phyloP scores from a whole-genome alignment of 371 early-diverging fungal genomes.

The Rhizopus sp. region DNA sequence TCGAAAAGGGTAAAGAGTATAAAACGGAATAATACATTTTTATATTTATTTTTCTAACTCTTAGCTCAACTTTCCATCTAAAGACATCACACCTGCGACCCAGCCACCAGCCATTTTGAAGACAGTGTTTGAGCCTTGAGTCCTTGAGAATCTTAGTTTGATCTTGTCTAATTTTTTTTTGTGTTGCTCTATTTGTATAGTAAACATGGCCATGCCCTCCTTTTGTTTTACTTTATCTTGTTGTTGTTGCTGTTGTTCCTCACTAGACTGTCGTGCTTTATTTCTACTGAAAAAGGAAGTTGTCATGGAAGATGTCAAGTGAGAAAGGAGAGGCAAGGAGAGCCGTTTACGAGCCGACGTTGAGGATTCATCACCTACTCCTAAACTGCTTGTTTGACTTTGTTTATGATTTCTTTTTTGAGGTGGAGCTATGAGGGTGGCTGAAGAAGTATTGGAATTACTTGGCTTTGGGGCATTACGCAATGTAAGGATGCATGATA shows the following conservation, averaged over 20 bases:
- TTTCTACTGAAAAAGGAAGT: slow-evolving; percentile 43
- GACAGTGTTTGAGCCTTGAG: slow-evolving; percentile 40
- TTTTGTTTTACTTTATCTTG: slow-evolving; percentile 23
- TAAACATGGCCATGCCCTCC: slow-evolving; percentile 39
- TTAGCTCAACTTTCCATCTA: slow-evolving; percentile 26
- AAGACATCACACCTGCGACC: slow-evolving; percentile 41
- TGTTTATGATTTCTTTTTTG: slow-evolving; percentile 8
- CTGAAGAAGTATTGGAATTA: background rate
- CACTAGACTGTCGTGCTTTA: slow-evolving; percentile 31
- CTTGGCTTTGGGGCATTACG: slow-evolving; percentile 26
- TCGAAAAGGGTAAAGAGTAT: too few species aligned
- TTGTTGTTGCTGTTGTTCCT: slow-evolving; percentile 20
- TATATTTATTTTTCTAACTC: too few species aligned
- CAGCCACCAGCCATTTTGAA: slow-evolving; percentile 52
- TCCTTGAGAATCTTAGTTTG: slow-evolving; percentile 40
- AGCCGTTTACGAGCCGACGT: slow-evolving; percentile 21
- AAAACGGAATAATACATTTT: too few species aligned
- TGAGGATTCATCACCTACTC: slow-evolving; percentile 5
- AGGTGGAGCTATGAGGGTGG: background rate
- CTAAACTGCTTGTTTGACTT: slow-evolving; percentile 23
- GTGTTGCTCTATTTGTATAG: slow-evolving; percentile 31
- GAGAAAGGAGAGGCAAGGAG: slow-evolving; percentile 35
- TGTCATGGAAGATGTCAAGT: slow-evolving; percentile 46
- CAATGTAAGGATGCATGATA: slow-evolving; percentile 40
- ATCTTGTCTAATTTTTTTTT: slow-evolving; percentile 14